Evolutionary conservation across 148 eudicot species (phyloP).

Genomic region (Rhododendron molle): DNA sequence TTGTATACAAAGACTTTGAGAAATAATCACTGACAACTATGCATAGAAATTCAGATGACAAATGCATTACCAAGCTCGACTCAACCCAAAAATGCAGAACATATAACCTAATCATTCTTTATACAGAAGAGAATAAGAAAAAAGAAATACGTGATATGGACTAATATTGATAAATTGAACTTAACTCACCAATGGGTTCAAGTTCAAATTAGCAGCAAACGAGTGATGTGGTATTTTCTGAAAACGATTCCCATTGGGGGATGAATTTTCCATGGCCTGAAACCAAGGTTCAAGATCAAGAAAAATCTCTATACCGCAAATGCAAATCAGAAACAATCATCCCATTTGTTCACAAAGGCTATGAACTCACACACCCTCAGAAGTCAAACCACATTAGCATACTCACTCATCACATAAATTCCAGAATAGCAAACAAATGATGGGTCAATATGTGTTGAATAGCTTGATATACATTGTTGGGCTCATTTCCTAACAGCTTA

Average conservation of each 20-base stretch:
- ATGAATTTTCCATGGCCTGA: constrained; percentile 51
- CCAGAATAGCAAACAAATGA: neutral
- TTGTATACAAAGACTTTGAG: neutral
- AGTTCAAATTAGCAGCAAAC: constrained; percentile 52
- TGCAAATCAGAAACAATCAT: neutral
- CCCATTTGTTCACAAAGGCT: neutral
- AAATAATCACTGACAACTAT: neutral
- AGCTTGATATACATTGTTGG: neutral
- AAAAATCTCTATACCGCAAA: neutral
- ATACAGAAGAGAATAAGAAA: neutral
- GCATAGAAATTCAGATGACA: neutral
- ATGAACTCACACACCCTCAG: neutral
- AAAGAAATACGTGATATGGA: neutral
- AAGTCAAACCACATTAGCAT: neutral
- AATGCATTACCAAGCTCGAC: neutral
- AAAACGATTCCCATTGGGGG: constrained; percentile 67
- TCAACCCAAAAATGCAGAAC: neutral
- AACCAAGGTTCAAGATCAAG: neutral
- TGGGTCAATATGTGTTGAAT: neutral
- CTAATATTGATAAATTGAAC: neutral
- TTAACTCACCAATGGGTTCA: constrained; percentile 70
- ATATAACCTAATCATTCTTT: neutral
- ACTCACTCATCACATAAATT: neutral
- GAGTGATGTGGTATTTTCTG: constrained; percentile 65
- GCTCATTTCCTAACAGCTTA: neutral